Evolutionary conservation across 352 stramenopile genomes (phyloP), one percentile per base, ranked within the genome.

Genomic region (Halophytophthora batemanensis): DNA sequence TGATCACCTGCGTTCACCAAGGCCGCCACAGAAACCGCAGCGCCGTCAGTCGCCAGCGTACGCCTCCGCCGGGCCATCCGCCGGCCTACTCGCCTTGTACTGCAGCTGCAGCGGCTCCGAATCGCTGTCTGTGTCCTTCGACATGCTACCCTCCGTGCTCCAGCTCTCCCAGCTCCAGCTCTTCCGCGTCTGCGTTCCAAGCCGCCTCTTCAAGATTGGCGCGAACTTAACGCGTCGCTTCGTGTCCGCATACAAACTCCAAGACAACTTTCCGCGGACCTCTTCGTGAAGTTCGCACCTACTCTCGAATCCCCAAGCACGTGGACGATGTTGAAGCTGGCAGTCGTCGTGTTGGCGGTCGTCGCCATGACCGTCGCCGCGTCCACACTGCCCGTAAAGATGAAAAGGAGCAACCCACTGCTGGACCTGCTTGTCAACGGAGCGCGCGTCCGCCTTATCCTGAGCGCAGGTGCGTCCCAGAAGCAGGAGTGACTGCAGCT

Each of bases 41-140:
- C 19, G 1, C 23, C 10, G 5, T 8, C 7, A 35, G 13, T 19
- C 17, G 10, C 5, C n/a, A 2, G 13, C 13, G 15, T 12, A 18
- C 1, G 37, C 6, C 34, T 2, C 7, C n/a, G 4, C n/a, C 19
- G 15, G 14, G 31, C 1, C 18, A 28, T 29, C 21, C 14, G 36
- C 21, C 6, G 7, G 13, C 35, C 14, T 22, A 87, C 35, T 17
- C 21, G 87, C 83, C 66, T 96, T 96, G 61, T 88, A 96, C 57
- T 96, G 86, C 44, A 93, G 78, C 62, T 93, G 82, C 58, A 87
- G 81, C 12, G 65, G 71, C 58, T 93, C 82, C 43, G 82, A 66
- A 41, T 93, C 82, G 61, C 82, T 93, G 53, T 93, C 82, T 3
- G 81, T 90, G 60, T 88, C 82, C 71, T 93, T 90, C 18, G 82